Base-by-base conservation (phyloP, 2,329 filamentous ascomycete species). In the Epichloe elymi region DNA sequence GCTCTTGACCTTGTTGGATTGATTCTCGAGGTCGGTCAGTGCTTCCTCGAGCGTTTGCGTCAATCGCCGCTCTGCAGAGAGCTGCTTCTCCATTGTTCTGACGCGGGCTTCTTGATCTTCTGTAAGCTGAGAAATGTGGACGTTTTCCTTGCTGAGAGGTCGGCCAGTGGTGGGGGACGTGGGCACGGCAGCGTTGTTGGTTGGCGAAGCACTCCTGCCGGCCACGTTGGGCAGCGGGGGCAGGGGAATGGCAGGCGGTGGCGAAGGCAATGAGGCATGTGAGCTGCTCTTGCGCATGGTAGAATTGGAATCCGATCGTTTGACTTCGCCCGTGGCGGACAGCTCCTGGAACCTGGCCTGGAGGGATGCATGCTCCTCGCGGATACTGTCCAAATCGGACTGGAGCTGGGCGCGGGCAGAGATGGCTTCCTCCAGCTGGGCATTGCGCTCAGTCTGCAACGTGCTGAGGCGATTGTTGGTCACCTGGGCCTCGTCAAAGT, bases 21-120 rank as follows among this genome's bases (percentile, higher is more conserved):
- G 89, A 51, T 82, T 80, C 70, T 98, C 93, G 38, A 98, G 80
- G 61, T 98, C 93, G 2, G 88, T 91, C 33, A 98, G 80, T 6
- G 93, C 93, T 69, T 97, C 91, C 67, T 98, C 93, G 39, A 98
- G 78, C 2, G 91, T 97, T 46, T 88, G 85, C 0, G 91, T 98
- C 53, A 98, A 82, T 67, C 97, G 91, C 65, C 95, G 95, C 74
- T 98, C 93, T 3, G 93, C 93, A 57, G 86, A 85, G 23, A 98
- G 78, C 63, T 97, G 89, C 73, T 96, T 97, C 74, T 98, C 91
- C 56, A 98, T 95, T 6, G 88, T 94, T 54, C 86, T 84, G 63
- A 98, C 94, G 56, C 90, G 89, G 42, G 88, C 86, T 65, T 98
- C 93, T 66, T 96, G 90, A 60, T 98, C 93, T 62, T 97, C 91